Evolutionary conservation across 768 basidiomycete genomes (phyloP).

Genomic region (Ephemerocybe angulata): DNA sequence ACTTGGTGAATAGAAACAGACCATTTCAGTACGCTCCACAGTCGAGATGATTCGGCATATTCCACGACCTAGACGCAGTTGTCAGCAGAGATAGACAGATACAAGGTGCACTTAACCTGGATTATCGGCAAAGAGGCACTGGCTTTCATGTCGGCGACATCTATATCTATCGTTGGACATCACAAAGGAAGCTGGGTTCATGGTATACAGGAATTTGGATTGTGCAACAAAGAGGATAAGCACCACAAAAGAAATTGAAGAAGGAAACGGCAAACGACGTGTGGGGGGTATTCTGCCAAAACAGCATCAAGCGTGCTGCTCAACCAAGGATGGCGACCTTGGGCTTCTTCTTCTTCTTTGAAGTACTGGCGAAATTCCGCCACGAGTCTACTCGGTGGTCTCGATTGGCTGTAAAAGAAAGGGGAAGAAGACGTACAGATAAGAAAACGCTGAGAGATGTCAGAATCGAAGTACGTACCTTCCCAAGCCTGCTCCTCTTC

Average conservation of each 20-base stretch:
- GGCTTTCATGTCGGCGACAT: too few relatives aligned
- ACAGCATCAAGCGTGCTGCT: slow-evolving; percentile 17
- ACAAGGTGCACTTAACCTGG: slow-evolving; percentile 16
- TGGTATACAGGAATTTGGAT: slow-evolving; percentile 3
- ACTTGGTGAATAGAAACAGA: too few relatives aligned
- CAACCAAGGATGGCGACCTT: slow-evolving; percentile 67
- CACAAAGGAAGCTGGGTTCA: too few relatives aligned
- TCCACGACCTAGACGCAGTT: slow-evolving; percentile 5
- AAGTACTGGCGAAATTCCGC: slow-evolving; percentile 62
- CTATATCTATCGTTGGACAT: too few relatives aligned
- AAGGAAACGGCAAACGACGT: background rate
- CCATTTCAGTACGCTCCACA: too few relatives aligned
- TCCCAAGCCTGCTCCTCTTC: slow-evolving; percentile 91
- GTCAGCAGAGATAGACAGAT: slow-evolving; percentile 14
- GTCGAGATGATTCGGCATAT: too few relatives aligned
- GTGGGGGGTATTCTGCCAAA: slow-evolving; percentile 11
- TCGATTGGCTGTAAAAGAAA: slow-evolving; percentile 50
- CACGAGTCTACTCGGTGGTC: slow-evolving; percentile 84
- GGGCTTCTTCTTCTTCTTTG: slow-evolving; percentile 82
- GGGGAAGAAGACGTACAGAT: background rate
- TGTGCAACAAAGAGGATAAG: background rate
- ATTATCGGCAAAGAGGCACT: too few relatives aligned
- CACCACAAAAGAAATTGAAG: slow-evolving; percentile 5
- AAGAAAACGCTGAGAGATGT: slow-evolving; percentile 1
- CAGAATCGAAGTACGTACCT: slow-evolving; percentile 45